These are phyloP conservation scores for Eruca vesicaria DNA, from an alignment of 441 rosid genomes.

Conservation along the genomic window DNA sequence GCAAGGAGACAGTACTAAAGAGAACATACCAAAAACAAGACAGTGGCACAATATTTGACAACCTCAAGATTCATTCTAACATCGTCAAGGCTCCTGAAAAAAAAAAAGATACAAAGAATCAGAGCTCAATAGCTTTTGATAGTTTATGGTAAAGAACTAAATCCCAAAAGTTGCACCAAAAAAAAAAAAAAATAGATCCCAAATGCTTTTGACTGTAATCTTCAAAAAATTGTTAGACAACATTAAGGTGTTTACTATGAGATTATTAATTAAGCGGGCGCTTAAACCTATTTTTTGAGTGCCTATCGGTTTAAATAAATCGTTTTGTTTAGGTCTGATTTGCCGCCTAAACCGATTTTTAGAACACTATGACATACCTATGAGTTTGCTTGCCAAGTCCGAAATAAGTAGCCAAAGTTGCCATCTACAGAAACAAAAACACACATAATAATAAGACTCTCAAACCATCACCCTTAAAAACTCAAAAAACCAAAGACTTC, in stretches of 20 bases:
- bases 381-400: conserved; percentile 77
- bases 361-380: conserved; percentile 45
- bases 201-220: not conserved
- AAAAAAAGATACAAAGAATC: conserved; percentile 14
- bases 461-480: conserved; percentile 1
- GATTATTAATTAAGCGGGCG: not conserved
- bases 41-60: conserved; percentile 74
- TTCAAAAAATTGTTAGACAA: not conserved
- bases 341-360: not conserved
- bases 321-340: not conserved
- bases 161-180: too few species aligned
- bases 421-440: conserved; percentile 61
- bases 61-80: conserved; percentile 90
- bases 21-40: conserved; percentile 65
- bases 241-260: too few species aligned
- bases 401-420: conserved; percentile 83
- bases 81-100: conserved; percentile 86
- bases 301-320: too few species aligned
- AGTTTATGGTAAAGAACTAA: not conserved
- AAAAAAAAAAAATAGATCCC: too few species aligned
- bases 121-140: not conserved
- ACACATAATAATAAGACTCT: not conserved
- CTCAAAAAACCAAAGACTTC: not conserved
- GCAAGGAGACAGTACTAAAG: not conserved
- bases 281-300: too few species aligned